Conservation (phyloP, 331 rosid genomes). For the Quercus phellos region DNA sequence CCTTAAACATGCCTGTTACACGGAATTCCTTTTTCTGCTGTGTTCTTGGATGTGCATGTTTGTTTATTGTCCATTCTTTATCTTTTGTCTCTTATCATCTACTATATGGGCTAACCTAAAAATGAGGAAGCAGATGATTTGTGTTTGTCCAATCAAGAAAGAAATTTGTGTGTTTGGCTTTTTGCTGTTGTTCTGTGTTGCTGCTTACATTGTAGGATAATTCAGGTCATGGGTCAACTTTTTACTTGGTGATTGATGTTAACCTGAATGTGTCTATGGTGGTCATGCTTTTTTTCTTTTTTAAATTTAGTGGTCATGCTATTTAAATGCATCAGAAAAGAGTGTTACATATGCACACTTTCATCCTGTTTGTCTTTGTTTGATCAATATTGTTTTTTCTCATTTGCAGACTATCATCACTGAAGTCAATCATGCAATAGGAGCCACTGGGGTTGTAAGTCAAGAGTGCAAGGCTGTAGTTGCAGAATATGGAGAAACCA, state of each 20-base stretch:
- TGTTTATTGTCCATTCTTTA: not conserved
- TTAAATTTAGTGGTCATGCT: too few relatives aligned
- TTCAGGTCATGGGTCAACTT: not conserved
- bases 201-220: not conserved
- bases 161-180: not conserved
- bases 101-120: not conserved
- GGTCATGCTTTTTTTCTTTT: too few relatives aligned
- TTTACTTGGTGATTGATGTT: not conserved
- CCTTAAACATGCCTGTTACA: not conserved
- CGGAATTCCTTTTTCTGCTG: not conserved
- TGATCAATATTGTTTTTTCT: not conserved
- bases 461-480: conserved; percentile 66
- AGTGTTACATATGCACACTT: not conserved
- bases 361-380: not conserved
- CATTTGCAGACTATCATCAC: conserved; percentile 45
- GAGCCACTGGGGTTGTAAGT: conserved; percentile 64
- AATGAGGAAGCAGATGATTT: not conserved
- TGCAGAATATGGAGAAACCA: conserved; percentile 59
- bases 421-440: conserved; percentile 70
- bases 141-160: not conserved
- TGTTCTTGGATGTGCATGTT: not conserved
- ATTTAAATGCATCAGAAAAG: not conserved
- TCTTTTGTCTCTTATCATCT: not conserved
- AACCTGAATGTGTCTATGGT: not conserved
- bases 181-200: not conserved